These are phyloP conservation scores for Schizochytrium sp. DNA, from an alignment of 108 stramenopile species.

Conservation along the genomic window DNA sequence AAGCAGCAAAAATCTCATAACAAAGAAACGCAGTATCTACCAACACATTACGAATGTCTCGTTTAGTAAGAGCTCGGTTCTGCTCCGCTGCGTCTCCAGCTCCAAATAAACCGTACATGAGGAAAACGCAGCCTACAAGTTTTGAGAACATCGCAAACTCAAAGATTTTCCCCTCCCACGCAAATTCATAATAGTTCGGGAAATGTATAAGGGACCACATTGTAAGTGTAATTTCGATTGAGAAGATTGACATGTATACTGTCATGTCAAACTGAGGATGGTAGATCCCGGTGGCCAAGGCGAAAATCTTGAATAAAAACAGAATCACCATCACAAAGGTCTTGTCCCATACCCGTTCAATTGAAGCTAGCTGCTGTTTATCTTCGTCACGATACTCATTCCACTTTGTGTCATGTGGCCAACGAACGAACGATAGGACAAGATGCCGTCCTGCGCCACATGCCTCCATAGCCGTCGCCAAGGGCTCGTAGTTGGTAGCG, in stretches of 20 bases:
- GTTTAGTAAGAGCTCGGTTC: neutral
- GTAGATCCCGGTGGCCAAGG: neutral
- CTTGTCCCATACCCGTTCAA: constrained; percentile 35
- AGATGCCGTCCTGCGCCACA: neutral
- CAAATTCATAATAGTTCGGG: constrained; percentile 59
- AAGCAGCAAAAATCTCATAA: constrained; percentile 21
- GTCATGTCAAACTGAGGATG: neutral
- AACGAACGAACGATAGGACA: constrained; percentile 54
- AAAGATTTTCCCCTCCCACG: neutral
- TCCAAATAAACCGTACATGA: neutral
- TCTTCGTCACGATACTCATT: constrained; percentile 19
- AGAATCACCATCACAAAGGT: neutral
- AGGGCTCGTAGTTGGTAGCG: constrained; percentile 45
- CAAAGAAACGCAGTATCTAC: constrained; percentile 27
- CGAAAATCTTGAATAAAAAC: neutral
- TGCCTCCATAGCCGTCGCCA: constrained; percentile 34
- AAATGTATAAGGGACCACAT: constrained; percentile 30
- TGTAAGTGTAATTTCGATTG: neutral
- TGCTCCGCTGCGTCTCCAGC: constrained; percentile 1
- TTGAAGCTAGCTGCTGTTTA: constrained; percentile 35
- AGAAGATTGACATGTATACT: neutral
- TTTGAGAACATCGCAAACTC: neutral
- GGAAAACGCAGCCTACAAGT: neutral
- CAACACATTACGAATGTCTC: neutral
- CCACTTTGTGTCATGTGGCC: constrained; percentile 51